phyloP scores from a whole-genome alignment of 108 stramenopile species.

The Skeletonema potamos region DNA sequence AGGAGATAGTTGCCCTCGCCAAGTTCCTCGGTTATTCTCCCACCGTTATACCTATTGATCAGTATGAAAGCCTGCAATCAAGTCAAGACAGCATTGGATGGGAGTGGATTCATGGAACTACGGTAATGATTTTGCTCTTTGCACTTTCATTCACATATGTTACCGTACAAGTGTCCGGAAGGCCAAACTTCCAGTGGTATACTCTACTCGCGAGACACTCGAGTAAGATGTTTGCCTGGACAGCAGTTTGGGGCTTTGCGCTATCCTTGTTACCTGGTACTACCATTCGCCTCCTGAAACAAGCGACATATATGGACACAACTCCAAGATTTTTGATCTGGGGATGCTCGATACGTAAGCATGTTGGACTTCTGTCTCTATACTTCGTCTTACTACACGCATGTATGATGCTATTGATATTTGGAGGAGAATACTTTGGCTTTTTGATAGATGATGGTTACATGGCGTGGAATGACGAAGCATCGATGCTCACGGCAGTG shows the following conservation, averaged over 20 bases:
- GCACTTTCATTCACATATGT: slow-evolving; percentile 12
- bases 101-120: slow-evolving; percentile 24
- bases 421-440: slow-evolving; percentile 23
- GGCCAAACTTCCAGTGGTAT: slow-evolving; percentile 18
- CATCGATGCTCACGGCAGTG: slow-evolving; percentile 16
- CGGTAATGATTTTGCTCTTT: slow-evolving; percentile 16
- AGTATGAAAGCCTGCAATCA: background rate
- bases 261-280: slow-evolving; percentile 27
- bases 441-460: background rate
- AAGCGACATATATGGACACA: background rate
- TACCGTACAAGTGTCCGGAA: slow-evolving; percentile 8
- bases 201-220: slow-evolving; percentile 12
- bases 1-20: slow-evolving; percentile 8
- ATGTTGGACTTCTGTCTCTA: slow-evolving; percentile 18
- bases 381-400: slow-evolving; percentile 23
- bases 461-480: slow-evolving; percentile 28
- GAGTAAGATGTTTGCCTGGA: slow-evolving; percentile 28
- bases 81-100: slow-evolving; percentile 7
- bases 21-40: slow-evolving; percentile 10
- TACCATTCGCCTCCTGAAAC: slow-evolving; percentile 2
- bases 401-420: slow-evolving; percentile 17
- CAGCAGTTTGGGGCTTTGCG: slow-evolving; percentile 20
- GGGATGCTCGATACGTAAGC: slow-evolving; percentile 28
- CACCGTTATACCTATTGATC: slow-evolving; percentile 11
- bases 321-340: slow-evolving; percentile 3